phyloP scores from a whole-genome alignment of 805 yeast genomes.

The Pichia pseudocactophila region DNA sequence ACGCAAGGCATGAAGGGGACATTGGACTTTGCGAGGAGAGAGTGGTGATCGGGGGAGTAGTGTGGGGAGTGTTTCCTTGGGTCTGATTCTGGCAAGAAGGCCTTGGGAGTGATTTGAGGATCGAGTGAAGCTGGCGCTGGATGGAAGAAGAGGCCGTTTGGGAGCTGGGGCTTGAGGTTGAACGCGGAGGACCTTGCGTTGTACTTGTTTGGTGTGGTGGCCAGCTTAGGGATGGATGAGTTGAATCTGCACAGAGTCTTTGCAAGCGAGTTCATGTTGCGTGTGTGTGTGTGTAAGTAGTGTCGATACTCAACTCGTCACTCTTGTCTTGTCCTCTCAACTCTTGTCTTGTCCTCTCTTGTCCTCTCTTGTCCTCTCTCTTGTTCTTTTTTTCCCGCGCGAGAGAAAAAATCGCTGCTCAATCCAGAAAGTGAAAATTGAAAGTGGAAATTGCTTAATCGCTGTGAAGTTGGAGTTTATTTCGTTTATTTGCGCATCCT shows the following conservation, averaged over 20 bases:
- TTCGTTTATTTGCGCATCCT: no score
- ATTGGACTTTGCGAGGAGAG: conserved; percentile 11
- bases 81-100: conserved; percentile 27
- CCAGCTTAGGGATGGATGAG: conserved; percentile 18
- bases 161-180: conserved; percentile 27
- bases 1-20: conserved; percentile 26
- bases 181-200: conserved; percentile 30
- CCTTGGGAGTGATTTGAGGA: conserved; percentile 28
- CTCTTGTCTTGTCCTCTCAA: no score
- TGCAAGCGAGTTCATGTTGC: neutral
- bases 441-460: no score
- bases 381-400: no score
- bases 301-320: neutral
- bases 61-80: conserved; percentile 20
- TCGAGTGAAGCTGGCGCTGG: conserved; percentile 30
- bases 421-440: no score
- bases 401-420: no score
- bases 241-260: neutral
- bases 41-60: conserved; percentile 22
- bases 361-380: no score
- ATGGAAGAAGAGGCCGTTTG: conserved; percentile 27
- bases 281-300: no score
- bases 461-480: no score
- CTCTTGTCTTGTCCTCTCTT: no score
- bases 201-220: conserved; percentile 29